Evolutionary conservation across 805 yeast species (phyloP).

Genomic region (Teunomyces barrocoloradensis): DNA sequence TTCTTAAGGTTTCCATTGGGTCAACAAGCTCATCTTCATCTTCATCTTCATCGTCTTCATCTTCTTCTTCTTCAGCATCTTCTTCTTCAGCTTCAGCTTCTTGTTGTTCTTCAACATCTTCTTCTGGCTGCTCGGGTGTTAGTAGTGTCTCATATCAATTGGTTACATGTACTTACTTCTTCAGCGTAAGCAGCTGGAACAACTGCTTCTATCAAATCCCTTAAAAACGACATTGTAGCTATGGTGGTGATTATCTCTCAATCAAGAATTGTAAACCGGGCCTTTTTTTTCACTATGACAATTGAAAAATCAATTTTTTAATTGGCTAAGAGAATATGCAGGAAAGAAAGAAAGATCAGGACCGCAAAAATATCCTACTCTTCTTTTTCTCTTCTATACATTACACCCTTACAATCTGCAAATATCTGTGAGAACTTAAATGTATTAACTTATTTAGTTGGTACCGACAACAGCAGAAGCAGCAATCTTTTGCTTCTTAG

Average conservation of each 20-base stretch:
- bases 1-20: constrained; percentile 37
- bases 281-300: constrained; percentile 7
- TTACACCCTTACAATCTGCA: no score
- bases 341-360: neutral
- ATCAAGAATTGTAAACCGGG: neutral
- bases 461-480: constrained; percentile 23
- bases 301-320: constrained; percentile 21
- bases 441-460: constrained; percentile 5
- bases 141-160: constrained; percentile 7
- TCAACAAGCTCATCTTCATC: constrained; percentile 66
- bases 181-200: constrained; percentile 87
- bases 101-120: constrained; percentile 19
- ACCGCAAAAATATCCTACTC: neutral
- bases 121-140: constrained; percentile 27
- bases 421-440: neutral
- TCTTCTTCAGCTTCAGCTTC: constrained; percentile 30
- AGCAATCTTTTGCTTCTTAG: constrained; percentile 67
- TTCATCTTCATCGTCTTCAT: constrained; percentile 62
- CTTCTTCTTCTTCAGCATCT: constrained; percentile 50
- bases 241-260: neutral
- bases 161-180: constrained; percentile 41
- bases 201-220: constrained; percentile 76
- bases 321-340: constrained; percentile 20
- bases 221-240: constrained; percentile 47
- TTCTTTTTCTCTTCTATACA: no score